Evolutionary conservation across 2,329 filamentous ascomycete genomes (phyloP), one percentile per base, ranked within the genome.

Genomic region (Alternaria novae-zelandiae): DNA sequence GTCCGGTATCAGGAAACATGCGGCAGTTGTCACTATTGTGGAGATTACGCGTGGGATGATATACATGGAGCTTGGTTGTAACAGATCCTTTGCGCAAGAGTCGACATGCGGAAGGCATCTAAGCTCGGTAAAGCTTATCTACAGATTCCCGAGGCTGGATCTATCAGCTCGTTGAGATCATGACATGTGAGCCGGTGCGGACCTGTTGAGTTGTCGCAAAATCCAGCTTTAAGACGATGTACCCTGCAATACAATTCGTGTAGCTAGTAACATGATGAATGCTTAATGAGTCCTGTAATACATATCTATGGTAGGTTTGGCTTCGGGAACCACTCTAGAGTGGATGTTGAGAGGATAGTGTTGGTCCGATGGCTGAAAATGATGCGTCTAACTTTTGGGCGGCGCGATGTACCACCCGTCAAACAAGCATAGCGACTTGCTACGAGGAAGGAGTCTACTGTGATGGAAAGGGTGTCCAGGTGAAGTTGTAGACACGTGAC

Each of bases 1-100:
- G 55, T 41, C 23, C 25, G 46, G 30, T 28, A 15, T 28, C 47
- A 17, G 20, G 17, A n/a, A 44, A 47, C 12, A 30, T 46, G 17
- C 54, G 47, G 41, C 36, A 7, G 45, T 21, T 25, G 20, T 17
- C 20, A 17, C 26, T 54, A 6, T 21, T 53, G 36, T 53, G 53
- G 50, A 57, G 46, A 58, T 61, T 59, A 32, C 60, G 36, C 53
- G 25, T 43, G 36, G 53, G 53, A 26, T 55, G 5, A 10, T 45
- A 45, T 21, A 41, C 23, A 32, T 12, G 20, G 15, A 44, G 32
- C 32, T 44, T 44, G 53, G 51, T 41, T 51, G 47, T 28, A 32
- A 21, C 9, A 32, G 10, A 51, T 21, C 26, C 26, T 51, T 51
- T 10, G 49, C 30, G 49, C 12, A 21, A 36, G 28, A 51, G 12